These are phyloP conservation scores for Cordyceps farinosa DNA, from an alignment of 2,329 filamentous ascomycete species.

Conservation along the genomic window DNA sequence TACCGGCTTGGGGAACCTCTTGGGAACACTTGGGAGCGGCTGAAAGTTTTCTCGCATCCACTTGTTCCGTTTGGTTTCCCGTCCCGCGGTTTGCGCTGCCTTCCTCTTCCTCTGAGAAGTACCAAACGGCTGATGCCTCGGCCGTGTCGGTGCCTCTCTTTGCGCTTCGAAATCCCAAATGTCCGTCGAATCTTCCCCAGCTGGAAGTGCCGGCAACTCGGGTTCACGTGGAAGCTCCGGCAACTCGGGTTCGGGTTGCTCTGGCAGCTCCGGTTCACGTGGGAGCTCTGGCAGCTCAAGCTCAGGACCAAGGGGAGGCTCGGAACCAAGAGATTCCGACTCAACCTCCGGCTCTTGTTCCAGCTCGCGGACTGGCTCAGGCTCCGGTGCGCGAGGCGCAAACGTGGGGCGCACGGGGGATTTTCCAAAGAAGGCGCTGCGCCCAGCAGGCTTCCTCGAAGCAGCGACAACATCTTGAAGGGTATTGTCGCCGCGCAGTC, in stretches of 20 bases:
- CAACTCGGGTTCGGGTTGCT: not conserved
- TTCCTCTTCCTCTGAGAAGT: constrained; percentile 22
- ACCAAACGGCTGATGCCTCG: constrained; percentile 30
- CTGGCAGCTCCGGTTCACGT: too few species aligned
- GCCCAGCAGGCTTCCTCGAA: constrained; percentile 11
- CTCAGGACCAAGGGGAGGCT: not conserved
- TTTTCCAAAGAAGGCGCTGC: not conserved
- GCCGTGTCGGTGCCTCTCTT: constrained; percentile 39
- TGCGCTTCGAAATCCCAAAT: constrained; percentile 58
- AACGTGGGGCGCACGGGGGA: not conserved
- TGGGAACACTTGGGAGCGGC: constrained; percentile 25
- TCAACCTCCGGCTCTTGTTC: not conserved
- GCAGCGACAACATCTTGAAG: constrained; percentile 28
- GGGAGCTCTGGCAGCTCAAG: not conserved
- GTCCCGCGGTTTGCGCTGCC: constrained; percentile 22
- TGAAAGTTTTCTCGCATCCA: constrained; percentile 33
- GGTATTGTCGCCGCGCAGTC: constrained; percentile 34
- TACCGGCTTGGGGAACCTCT: not conserved
- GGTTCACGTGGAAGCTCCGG: too few species aligned
- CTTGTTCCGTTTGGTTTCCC: constrained; percentile 34
- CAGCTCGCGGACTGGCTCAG: not conserved
- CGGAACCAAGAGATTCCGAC: too few species aligned
- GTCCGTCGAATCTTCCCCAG: constrained; percentile 43
- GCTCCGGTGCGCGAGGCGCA: not conserved
- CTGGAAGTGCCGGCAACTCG: not conserved